phyloP scores from a whole-genome alignment of 345 rosid genomes.

The Rhodomyrtus tomentosa region DNA sequence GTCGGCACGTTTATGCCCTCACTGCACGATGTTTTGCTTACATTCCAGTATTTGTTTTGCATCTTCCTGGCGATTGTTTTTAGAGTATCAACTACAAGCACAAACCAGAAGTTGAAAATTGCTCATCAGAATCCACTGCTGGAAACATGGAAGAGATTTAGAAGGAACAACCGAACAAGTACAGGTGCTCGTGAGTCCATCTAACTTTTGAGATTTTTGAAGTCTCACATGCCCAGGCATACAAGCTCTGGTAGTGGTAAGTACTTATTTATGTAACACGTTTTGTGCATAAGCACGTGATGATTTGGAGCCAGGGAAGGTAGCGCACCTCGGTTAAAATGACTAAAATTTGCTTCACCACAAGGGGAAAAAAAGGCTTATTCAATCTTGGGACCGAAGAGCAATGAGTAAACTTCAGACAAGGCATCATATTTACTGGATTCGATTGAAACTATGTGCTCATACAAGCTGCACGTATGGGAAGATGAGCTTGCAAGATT shows the following conservation, averaged over 20 bases:
- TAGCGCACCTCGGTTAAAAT: background rate
- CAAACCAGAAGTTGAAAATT: background rate
- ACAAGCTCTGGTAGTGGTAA: background rate
- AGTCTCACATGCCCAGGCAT: background rate
- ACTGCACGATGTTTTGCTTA: conserved; percentile 28
- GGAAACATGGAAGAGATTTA: background rate
- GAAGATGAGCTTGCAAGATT: background rate
- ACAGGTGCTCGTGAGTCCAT: background rate
- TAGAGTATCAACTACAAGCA: conserved; percentile 37
- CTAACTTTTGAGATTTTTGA: too few species aligned
- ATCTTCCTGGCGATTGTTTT: conserved; percentile 31
- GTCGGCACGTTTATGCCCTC: conserved; percentile 7
- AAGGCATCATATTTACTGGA: background rate
- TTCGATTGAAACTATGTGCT: background rate
- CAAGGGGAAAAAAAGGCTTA: background rate
- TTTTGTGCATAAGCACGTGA: background rate
- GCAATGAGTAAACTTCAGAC: background rate
- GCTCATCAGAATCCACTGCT: background rate
- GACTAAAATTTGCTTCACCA: background rate
- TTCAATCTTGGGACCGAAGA: background rate
- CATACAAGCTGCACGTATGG: background rate
- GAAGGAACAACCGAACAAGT: background rate
- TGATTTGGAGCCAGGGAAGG: background rate
- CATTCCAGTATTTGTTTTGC: conserved; percentile 12
- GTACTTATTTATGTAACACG: background rate